These are phyloP conservation scores for Rhododendron simsii DNA, from an alignment of 148 eudicot genomes.

Conservation along the genomic window DNA sequence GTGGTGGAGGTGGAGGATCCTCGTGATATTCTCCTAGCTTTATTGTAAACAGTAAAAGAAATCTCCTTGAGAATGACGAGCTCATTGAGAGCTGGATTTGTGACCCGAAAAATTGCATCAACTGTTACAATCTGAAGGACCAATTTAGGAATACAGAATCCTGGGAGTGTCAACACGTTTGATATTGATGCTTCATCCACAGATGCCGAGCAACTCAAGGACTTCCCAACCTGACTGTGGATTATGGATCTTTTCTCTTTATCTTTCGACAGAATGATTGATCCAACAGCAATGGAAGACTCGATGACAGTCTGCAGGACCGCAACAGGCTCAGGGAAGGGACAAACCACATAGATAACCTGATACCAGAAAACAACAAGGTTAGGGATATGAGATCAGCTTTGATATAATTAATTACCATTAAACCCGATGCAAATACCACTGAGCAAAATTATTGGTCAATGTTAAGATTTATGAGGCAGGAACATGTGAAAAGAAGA, in stretches of 20 bases:
- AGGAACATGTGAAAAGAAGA: background rate
- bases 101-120: slow-evolving; percentile 88
- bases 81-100: slow-evolving; percentile 73
- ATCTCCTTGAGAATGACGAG: slow-evolving; percentile 79
- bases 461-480: background rate
- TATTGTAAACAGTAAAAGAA: slow-evolving; percentile 94
- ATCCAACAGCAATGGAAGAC: slow-evolving; percentile 73
- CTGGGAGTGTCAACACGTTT: slow-evolving; percentile 76
- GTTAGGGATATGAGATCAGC: slow-evolving; percentile 2
- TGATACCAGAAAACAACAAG: slow-evolving; percentile 32
- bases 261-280: slow-evolving; percentile 62
- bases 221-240: slow-evolving; percentile 81
- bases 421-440: background rate
- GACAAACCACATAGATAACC: slow-evolving; percentile 96
- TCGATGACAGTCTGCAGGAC: slow-evolving; percentile 81
- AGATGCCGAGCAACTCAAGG: slow-evolving; percentile 75
- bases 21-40: slow-evolving; percentile 81
- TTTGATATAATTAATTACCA: background rate
- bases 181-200: slow-evolving; percentile 84
- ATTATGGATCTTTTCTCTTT: slow-evolving; percentile 72
- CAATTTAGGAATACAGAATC: slow-evolving; percentile 84
- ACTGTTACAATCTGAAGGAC: slow-evolving; percentile 84
- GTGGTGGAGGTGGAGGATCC: slow-evolving; percentile 37
- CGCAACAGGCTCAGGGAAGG: slow-evolving; percentile 92
- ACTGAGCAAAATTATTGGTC: background rate